phyloP scores from a whole-genome alignment of 1,284 basidiomycete species.

The Ganoderma sinense region DNA sequence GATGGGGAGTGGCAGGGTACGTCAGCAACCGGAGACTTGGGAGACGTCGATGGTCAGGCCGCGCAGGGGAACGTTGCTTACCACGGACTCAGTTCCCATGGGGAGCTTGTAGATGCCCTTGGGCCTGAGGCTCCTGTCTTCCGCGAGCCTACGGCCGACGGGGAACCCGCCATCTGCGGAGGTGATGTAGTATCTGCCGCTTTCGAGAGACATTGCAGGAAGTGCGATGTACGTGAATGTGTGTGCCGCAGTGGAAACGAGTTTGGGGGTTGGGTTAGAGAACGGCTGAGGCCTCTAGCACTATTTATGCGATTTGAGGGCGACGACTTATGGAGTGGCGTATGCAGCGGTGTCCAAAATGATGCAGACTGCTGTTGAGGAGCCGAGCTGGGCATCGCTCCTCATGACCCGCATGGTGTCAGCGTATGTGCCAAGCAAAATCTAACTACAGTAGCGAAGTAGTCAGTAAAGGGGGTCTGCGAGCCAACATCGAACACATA shows the following conservation, averaged over 20 bases:
- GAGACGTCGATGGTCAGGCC: background rate
- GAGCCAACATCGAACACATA: background rate
- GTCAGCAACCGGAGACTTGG: too few relatives aligned
- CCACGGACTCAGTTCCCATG: background rate
- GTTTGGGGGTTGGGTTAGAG: background rate
- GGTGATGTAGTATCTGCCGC: background rate
- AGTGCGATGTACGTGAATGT: background rate
- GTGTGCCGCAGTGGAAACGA: background rate
- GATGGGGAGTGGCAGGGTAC: too few relatives aligned
- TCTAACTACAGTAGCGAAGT: background rate
- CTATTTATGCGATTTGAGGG: background rate
- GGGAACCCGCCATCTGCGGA: background rate
- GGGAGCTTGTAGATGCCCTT: background rate
- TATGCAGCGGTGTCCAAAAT: background rate
- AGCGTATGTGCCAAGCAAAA: background rate
- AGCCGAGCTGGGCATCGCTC: background rate
- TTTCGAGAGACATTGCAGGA: background rate
- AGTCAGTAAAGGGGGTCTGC: background rate
- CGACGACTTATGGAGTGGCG: background rate
- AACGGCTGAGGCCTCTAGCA: background rate
- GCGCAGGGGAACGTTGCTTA: background rate
- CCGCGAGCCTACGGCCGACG: background rate
- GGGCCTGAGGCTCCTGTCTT: background rate
- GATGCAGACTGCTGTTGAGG: background rate
- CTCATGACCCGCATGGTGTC: background rate